These are phyloP conservation scores for Erodium texanum DNA, from an alignment of 441 rosid species.

Conservation along the genomic window DNA sequence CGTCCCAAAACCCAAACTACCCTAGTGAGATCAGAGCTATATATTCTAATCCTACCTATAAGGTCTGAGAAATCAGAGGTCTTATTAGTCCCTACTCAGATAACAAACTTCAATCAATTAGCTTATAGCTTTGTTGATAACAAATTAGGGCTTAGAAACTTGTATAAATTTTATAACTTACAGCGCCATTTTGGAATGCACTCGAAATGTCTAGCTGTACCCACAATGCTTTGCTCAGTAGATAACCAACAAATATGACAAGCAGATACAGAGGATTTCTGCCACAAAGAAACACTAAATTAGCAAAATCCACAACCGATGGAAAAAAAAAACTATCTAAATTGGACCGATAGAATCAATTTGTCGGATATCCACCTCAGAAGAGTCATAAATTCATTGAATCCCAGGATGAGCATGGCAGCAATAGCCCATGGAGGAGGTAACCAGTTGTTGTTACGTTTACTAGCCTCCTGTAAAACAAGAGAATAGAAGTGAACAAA, in stretches of 20 bases:
- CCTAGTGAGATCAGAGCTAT: background rate
- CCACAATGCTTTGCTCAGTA: slow-evolving; percentile 81
- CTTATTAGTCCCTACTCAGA: background rate
- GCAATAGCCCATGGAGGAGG: slow-evolving; percentile 99
- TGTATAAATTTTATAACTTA: slow-evolving; percentile 28
- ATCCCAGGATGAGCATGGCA: slow-evolving; percentile 76
- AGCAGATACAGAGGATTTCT: slow-evolving; percentile 83
- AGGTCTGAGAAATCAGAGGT: background rate
- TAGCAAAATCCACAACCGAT: slow-evolving; percentile 1
- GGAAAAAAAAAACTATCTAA: background rate
- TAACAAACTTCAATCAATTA: background rate
- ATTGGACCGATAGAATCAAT: background rate
- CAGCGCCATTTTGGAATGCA: slow-evolving; percentile 75
- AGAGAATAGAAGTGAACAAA: background rate
- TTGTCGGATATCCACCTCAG: slow-evolving; percentile 44
- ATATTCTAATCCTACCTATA: background rate
- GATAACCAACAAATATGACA: slow-evolving; percentile 57
- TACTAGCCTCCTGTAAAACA: slow-evolving; percentile 79
- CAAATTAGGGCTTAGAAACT: background rate
- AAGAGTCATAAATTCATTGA: slow-evolving; percentile 95
- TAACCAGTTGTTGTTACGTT: slow-evolving; percentile 90
- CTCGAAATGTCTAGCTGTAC: slow-evolving; percentile 76
- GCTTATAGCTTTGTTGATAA: background rate
- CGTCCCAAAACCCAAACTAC: background rate
- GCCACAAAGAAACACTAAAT: slow-evolving; percentile 26